Percentiles rank a stretch among this genome's conserved stretches.
Conservation (phyloP, 2,329 filamentous ascomycete species). For the Claviceps sp. region DNA sequence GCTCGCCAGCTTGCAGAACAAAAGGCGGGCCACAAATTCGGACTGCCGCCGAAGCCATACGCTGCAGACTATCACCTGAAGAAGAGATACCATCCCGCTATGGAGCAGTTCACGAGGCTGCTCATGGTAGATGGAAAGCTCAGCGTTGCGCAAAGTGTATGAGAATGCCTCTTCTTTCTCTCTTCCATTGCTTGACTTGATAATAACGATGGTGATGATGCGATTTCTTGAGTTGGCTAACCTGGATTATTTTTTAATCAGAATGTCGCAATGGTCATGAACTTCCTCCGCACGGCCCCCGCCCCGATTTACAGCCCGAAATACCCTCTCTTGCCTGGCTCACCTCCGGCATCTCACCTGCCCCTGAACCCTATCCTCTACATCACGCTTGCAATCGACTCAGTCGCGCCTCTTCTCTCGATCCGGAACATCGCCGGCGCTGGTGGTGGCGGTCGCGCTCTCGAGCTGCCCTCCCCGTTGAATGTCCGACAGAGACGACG, state of each 20-base stretch:
- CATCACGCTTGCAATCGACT: conserved; percentile 82
- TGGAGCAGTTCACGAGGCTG: conserved; percentile 78
- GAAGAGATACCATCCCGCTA: conserved; percentile 71
- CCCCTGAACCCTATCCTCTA: conserved; percentile 84
- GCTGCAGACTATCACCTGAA: conserved; percentile 52
- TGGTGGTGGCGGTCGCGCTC: conserved; percentile 71
- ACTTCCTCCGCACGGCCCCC: conserved; percentile 69
- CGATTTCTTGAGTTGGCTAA: conserved; percentile 1
- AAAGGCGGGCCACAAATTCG: conserved; percentile 60
- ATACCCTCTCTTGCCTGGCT: conserved; percentile 60
- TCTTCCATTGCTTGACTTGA: not conserved
- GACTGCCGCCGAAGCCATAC: conserved; percentile 53
- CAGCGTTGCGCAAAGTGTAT: conserved; percentile 74
- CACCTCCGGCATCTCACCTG: conserved; percentile 64
- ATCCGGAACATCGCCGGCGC: conserved; percentile 64
- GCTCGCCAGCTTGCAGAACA: conserved; percentile 4
- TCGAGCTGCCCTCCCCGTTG: conserved; percentile 74
- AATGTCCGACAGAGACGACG: conserved; percentile 61
- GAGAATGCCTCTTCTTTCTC: not conserved
- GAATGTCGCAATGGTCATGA: conserved; percentile 78
- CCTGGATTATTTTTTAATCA: conserved; percentile 20
- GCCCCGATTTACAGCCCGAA: conserved; percentile 62
- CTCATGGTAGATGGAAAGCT: conserved; percentile 89
- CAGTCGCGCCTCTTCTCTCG: conserved; percentile 75
- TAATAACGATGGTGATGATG: not conserved